These are phyloP conservation scores for Sclerotinia spermophila DNA, from an alignment of 2,329 filamentous ascomycete genomes.

Conservation along the genomic window DNA sequence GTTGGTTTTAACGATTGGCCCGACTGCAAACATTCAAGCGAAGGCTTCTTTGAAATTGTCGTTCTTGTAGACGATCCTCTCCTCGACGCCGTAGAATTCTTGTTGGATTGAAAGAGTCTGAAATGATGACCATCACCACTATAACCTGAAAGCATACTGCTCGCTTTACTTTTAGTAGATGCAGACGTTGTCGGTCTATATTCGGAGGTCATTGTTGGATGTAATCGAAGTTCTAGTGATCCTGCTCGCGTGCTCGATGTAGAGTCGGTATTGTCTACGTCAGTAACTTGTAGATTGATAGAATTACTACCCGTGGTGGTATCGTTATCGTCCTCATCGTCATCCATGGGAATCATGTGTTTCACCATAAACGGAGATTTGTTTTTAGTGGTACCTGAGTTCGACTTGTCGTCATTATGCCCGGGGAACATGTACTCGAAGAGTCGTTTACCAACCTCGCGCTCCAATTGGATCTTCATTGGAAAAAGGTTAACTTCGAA, in stretches of 20 bases:
- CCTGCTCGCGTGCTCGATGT: conserved; percentile 62
- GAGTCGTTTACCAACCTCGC: conserved; percentile 84
- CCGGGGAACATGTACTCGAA: conserved; percentile 98
- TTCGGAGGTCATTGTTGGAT: conserved; percentile 71
- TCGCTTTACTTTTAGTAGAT: conserved; percentile 27
- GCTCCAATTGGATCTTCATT: conserved; percentile 88
- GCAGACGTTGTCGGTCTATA: conserved; percentile 29
- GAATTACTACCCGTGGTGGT: conserved; percentile 36
- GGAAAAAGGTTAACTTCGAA: conserved; percentile 95
- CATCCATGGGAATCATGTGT: conserved; percentile 44
- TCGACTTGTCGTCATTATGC: conserved; percentile 45
- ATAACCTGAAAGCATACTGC: conserved; percentile 31
- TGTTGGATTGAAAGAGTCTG: conserved; percentile 43
- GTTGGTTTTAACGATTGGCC: conserved; percentile 29
- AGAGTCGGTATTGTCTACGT: conserved; percentile 45
- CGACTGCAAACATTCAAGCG: conserved; percentile 35
- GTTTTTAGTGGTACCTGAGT: conserved; percentile 45
- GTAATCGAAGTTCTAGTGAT: conserved; percentile 76
- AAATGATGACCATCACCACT: conserved; percentile 40
- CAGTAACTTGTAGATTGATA: conserved; percentile 23
- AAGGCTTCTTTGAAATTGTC: conserved; percentile 33
- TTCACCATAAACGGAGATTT: conserved; percentile 61
- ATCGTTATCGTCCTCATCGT: conserved; percentile 37
- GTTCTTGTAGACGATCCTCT: conserved; percentile 24
- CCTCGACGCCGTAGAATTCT: conserved; percentile 26